These are phyloP conservation scores for Nigrospora sphaerica DNA, from an alignment of 2,329 filamentous ascomycete genomes.

Conservation along the genomic window DNA sequence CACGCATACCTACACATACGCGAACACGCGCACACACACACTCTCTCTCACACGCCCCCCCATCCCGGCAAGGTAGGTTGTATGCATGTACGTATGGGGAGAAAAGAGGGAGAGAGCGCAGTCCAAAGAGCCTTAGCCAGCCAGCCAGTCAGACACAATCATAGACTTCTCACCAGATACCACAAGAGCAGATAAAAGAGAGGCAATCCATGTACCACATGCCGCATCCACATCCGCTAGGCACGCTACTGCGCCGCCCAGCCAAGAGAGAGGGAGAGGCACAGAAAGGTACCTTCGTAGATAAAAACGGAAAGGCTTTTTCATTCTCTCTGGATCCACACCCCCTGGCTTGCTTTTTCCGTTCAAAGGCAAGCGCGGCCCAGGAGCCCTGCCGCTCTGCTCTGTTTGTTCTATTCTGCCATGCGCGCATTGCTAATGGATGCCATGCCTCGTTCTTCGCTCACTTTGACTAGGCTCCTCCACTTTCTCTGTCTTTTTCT, in stretches of 20 bases:
- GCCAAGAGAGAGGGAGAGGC: background rate
- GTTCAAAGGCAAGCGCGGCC: background rate
- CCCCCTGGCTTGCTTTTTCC: background rate
- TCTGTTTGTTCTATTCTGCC: background rate
- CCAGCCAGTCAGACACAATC: no score
- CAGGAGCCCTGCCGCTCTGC: slow-evolving; percentile 1
- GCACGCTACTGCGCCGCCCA: background rate
- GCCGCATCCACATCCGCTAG: background rate
- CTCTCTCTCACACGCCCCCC: no score
- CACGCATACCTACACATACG: no score
- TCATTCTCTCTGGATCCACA: background rate
- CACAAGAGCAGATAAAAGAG: background rate
- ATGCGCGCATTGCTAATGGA: background rate
- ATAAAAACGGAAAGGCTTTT: background rate
- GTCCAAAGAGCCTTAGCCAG: no score
- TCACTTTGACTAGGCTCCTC: background rate
- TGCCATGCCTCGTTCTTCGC: background rate
- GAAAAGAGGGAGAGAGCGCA: no score
- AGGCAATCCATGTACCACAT: background rate
- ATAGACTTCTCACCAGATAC: background rate
- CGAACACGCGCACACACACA: no score
- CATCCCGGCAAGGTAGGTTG: no score
- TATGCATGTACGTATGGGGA: no score
- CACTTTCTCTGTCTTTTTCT: background rate
- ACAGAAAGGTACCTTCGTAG: background rate